Evolutionary conservation across 2,329 filamentous ascomycete species (phyloP).

Genomic region (Diplodia corticola): DNA sequence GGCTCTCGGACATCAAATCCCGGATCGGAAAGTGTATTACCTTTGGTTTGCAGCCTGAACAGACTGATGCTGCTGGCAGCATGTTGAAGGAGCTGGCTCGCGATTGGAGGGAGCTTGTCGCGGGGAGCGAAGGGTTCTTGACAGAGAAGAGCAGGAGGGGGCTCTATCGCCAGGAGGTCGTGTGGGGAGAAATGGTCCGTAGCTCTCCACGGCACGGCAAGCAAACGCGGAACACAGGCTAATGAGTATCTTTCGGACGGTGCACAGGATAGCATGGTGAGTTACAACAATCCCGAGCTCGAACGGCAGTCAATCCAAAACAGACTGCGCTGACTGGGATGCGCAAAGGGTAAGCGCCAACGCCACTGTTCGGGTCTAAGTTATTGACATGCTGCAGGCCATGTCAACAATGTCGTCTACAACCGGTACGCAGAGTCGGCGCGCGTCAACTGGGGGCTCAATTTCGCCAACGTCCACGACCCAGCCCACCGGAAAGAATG

Average conservation of each 20-base stretch:
- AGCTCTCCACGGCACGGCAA: background rate
- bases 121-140: constrained; percentile 74
- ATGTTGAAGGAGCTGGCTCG: constrained; percentile 25
- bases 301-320: constrained; percentile 12
- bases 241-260: constrained; percentile 30
- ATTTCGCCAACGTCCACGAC: constrained; percentile 66
- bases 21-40: constrained; percentile 73
- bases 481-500: constrained; percentile 63
- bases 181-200: constrained; percentile 83
- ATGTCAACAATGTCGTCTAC: constrained; percentile 87
- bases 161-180: constrained; percentile 66
- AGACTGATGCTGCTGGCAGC: constrained; percentile 56
- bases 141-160: constrained; percentile 63
- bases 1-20: constrained; percentile 67
- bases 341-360: constrained; percentile 15
- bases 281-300: constrained; percentile 24
- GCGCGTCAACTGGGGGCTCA: constrained; percentile 74
- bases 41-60: constrained; percentile 65
- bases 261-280: constrained; percentile 56
- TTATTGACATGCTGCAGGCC: constrained; percentile 50
- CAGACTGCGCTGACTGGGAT: background rate
- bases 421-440: constrained; percentile 80
- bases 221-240: constrained; percentile 25
- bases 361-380: background rate
- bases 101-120: constrained; percentile 72